phyloP scores from a whole-genome alignment of 768 basidiomycete species.

The Pulveroboletus sp. region DNA sequence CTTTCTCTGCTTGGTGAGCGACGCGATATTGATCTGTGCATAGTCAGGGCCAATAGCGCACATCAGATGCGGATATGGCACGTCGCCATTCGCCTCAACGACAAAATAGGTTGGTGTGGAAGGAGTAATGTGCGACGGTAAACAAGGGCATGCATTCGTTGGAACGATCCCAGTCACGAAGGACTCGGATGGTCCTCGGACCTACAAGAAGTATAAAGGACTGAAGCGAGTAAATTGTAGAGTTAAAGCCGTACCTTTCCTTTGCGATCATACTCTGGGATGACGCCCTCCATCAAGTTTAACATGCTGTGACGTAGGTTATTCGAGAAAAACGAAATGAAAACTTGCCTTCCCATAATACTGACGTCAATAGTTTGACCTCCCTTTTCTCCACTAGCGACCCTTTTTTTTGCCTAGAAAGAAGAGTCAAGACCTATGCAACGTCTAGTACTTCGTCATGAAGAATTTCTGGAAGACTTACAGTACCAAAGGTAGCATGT shows the following conservation, averaged over 20 bases:
- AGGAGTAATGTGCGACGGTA: conserved; percentile 41
- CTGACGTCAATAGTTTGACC: conserved; percentile 69
- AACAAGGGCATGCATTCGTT: conserved; percentile 71
- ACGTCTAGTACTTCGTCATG: not conserved
- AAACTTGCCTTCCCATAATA: conserved; percentile 61
- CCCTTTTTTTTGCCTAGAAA: conserved; percentile 43
- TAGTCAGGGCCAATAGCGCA: conserved; percentile 49
- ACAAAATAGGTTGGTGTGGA: conserved; percentile 54
- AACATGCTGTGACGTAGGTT: conserved; percentile 49
- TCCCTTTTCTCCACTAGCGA: conserved; percentile 24
- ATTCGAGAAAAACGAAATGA: not conserved
- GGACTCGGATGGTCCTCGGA: conserved; percentile 70
- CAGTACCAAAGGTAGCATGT: conserved; percentile 73
- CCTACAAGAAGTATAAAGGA: conserved; percentile 30
- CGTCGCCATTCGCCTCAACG: conserved; percentile 72
- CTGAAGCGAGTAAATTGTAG: not conserved
- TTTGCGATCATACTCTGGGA: conserved; percentile 73
- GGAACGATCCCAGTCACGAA: conserved; percentile 76
- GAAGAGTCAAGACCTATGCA: conserved; percentile 55
- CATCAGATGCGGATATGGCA: conserved; percentile 69
- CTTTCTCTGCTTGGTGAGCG: conserved; percentile 44
- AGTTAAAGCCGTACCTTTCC: conserved; percentile 50
- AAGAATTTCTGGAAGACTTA: conserved; percentile 22
- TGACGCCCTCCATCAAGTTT: conserved; percentile 75
- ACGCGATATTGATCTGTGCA: conserved; percentile 42